Conservation (phyloP, 495 filamentous ascomycete genomes). For the Aspergillus affinis region DNA sequence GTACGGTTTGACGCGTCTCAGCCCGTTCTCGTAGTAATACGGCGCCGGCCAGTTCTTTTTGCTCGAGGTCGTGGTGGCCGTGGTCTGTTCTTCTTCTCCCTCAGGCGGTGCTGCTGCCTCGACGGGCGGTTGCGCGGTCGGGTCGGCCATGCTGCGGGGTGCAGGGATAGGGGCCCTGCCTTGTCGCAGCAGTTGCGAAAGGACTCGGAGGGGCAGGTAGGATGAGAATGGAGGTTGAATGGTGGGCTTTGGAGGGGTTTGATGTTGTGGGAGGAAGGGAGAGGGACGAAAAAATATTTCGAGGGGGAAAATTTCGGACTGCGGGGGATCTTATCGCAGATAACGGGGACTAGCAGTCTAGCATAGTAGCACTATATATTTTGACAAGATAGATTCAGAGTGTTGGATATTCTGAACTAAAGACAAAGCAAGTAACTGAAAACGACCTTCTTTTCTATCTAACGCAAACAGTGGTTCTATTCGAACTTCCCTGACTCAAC, state of each 20-base stretch:
- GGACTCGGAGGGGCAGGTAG: neutral
- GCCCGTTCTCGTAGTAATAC: constrained; percentile 75
- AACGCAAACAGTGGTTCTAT: too few species aligned
- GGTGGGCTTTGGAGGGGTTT: neutral
- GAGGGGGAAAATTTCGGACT: neutral
- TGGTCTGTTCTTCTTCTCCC: neutral
- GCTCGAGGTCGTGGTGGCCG: neutral
- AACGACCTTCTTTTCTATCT: too few species aligned
- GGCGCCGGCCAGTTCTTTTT: constrained; percentile 23
- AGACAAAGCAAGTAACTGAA: too few species aligned
- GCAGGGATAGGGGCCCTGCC: neutral
- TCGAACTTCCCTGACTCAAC: too few species aligned
- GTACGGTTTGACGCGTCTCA: constrained; percentile 80
- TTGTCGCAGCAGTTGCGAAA: neutral
- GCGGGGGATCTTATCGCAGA: neutral
- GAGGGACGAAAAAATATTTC: neutral
- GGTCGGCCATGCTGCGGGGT: neutral
- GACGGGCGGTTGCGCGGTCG: neutral
- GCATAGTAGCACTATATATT: too few species aligned
- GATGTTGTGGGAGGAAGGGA: neutral
- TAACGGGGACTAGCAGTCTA: neutral
- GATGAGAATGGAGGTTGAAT: neutral
- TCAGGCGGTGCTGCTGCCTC: neutral
- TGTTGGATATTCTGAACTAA: too few species aligned
- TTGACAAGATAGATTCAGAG: too few species aligned